Base-by-base conservation (phyloP, 768 basidiomycete genomes). In the Dentipellis sp. region DNA sequence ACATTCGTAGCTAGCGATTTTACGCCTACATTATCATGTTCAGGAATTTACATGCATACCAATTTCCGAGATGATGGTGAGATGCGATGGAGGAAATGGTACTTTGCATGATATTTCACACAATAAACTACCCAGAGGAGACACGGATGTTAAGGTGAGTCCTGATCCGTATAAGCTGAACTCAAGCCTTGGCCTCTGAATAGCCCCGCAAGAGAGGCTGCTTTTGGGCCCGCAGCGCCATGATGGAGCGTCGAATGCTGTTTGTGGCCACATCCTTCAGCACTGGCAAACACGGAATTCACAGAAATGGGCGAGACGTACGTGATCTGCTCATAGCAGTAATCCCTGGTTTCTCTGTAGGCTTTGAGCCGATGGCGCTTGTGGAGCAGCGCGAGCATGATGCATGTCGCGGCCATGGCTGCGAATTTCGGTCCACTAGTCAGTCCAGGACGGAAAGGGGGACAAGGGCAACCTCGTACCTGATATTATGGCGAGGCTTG, bases 331-430 rank as follows among this genome's bases (percentile, higher is more conserved):
- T 62, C 61, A 37, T 60, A 56, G 12, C 59, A 62, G 19, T 60
- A 62, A 12, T 60, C 54, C 29, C 39, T 52, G n/a, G 57, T 57
- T 22, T 64, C 60, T 45, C 54, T 53, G 54, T 59, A 61, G 40
- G 52, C 47, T 36, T 46, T 42, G 49, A 63, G 47, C 36, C 56
- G 58, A 53, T 62, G 63, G 14, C 63, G 54, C 9, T 49, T 59
- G 53, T 64, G 60, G 46, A 56, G 57, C 23, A 57, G 35, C 9
- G 60, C 50, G 35, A 64, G 51, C 53, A 60, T 64, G 37, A 56
- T 46, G 42, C 62, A 63, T 16, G 48, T 59, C 34, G 62, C 38
- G 12, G 56, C 50, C 61, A 64, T 64, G 29, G 54, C 62, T 59
- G 50, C 14, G 3, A n/a, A 11, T 29, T n/a, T 19, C 16, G 16